Base-by-base conservation (phyloP, 176 grass and related monocot genomes). In the Ampelocalamus luodianensis region DNA sequence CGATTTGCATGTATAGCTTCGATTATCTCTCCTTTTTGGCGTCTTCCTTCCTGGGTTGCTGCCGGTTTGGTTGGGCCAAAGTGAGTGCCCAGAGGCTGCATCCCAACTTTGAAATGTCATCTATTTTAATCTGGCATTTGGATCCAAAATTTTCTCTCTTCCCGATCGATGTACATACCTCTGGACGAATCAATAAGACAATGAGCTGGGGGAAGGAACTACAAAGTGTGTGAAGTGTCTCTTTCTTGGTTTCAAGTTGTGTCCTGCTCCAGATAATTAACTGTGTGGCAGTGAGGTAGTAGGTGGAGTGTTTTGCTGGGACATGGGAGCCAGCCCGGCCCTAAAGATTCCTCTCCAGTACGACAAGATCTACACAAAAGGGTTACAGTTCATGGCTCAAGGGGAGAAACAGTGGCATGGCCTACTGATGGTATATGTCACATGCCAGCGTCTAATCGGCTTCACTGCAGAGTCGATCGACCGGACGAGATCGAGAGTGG, bases 71-170 rank as follows among this genome's bases (percentile, higher is more conserved):
- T 50, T 79, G 88, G 74, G 80, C 80, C 80, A 79, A 90, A 79
- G 59, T 58, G 67, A 83, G 26, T 38, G 79, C 84, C 79, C 83
- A 60, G 73, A 43, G 74, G 74, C 42, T 79, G 67, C 74, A 65
- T 90, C 61, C 49, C 66, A 54, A 37, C 70, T 80, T 87, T 79
- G 36, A 91, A 80, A 84, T 91, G 89, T 76, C 85, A 76, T 55
- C 56, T 80, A 74, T 87, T 87, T 87, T 84, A 84, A 62, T 91
- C 62, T 80, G 89, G 81, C 89, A 91, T 90, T 87, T 74, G 85
- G 85, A 75, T 63, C 75, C 34, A 40, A 49, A 12, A 23, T 46
- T 74, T 37, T 27, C 11, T 68, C n/a, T 44, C n/a, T 83, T 90
- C 56, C 55, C n/a, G 70, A 77, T 78, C 4, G 11, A 14, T 83